Conservation (phyloP, 345 rosid genomes). For the Eucalyptus regnans region DNA sequence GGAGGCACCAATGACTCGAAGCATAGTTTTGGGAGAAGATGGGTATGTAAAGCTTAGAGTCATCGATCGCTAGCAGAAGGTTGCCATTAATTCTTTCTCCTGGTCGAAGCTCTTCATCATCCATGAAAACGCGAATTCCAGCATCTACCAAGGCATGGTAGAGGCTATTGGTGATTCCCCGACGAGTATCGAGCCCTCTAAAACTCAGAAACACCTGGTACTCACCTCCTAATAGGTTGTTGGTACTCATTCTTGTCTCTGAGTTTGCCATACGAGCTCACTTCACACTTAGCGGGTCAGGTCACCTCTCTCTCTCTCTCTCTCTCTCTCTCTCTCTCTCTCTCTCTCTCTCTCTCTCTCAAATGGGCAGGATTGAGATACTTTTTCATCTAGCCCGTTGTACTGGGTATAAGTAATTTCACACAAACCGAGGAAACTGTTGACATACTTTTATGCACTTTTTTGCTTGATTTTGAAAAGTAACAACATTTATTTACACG, state of each 20-base stretch:
- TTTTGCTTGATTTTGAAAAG: neutral
- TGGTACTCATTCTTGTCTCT: neutral
- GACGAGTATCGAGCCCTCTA: neutral
- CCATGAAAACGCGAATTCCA: neutral
- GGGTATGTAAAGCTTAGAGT: neutral
- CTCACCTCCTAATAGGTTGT: neutral
- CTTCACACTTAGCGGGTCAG: neutral
- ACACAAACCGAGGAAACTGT: neutral
- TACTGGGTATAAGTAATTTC: neutral
- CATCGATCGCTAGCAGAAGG: neutral
- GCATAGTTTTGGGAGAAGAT: neutral
- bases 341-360: neutral
- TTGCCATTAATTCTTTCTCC: neutral
- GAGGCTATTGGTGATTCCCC: neutral
- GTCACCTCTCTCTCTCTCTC: neutral
- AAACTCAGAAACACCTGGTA: neutral
- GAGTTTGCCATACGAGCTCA: neutral
- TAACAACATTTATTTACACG: neutral
- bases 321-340: no score
- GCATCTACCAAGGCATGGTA: neutral
- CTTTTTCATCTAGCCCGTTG: neutral
- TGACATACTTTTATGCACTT: neutral
- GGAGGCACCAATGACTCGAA: neutral
- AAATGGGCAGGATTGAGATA: neutral
- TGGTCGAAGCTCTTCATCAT: neutral